Evolutionary conservation across 192 early-diverging fungal species (phyloP).

Genomic region (Podila horticola): DNA sequence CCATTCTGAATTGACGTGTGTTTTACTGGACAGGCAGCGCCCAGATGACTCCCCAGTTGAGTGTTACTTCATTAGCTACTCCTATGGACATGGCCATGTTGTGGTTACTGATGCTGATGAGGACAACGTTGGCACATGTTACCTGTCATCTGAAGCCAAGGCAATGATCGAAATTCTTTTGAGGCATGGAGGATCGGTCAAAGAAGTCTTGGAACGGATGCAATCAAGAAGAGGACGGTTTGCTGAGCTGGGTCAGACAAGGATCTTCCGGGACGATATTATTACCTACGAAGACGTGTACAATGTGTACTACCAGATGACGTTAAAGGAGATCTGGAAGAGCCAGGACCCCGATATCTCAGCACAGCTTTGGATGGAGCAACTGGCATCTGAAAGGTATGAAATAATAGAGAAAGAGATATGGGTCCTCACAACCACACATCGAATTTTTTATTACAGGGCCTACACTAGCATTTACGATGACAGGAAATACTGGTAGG

Average conservation of each 20-base stretch:
- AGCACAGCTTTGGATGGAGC: not conserved
- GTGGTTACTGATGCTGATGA: not conserved
- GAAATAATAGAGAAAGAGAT: too few species aligned
- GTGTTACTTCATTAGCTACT: not conserved
- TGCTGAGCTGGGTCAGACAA: not conserved
- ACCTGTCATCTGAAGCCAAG: not conserved
- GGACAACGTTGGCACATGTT: not conserved
- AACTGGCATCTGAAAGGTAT: not conserved
- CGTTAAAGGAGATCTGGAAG: not conserved
- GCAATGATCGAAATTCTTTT: not conserved
- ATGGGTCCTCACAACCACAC: too few species aligned
- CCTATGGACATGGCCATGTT: not conserved
- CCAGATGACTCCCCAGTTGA: too few species aligned
- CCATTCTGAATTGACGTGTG: too few species aligned
- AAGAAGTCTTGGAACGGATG: not conserved
- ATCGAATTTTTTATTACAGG: too few species aligned
- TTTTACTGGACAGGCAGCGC: too few species aligned
- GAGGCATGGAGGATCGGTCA: not conserved
- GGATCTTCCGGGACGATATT: not conserved
- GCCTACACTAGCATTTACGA: too few species aligned
- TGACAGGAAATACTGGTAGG: too few species aligned
- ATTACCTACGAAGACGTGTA: not conserved
- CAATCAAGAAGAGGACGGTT: not conserved
- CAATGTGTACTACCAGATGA: not conserved
- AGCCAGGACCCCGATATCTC: not conserved